Evolutionary conservation across 805 yeast species (phyloP).

Genomic region (Ogataea trehalophila): DNA sequence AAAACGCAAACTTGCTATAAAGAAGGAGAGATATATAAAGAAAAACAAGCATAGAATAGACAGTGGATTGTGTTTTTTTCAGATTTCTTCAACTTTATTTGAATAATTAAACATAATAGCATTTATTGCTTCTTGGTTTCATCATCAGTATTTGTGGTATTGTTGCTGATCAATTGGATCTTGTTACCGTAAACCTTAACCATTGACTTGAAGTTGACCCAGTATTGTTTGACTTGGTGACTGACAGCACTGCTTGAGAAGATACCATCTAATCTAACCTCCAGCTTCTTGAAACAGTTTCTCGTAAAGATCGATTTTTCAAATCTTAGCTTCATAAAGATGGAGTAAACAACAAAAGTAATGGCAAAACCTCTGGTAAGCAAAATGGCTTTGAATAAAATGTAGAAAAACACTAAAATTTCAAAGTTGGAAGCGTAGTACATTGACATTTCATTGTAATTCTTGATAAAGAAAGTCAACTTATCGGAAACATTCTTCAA

Average conservation of each 20-base stretch:
- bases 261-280: slow-evolving; percentile 55
- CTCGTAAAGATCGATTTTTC: slow-evolving; percentile 74
- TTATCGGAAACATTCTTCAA: slow-evolving; percentile 4
- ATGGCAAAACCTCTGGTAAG: slow-evolving; percentile 62
- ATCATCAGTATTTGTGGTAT: background rate
- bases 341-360: slow-evolving; percentile 45
- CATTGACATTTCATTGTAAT: slow-evolving; percentile 57
- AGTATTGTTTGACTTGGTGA: slow-evolving; percentile 40
- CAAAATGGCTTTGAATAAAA: slow-evolving; percentile 38
- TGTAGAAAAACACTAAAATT: slow-evolving; percentile 20
- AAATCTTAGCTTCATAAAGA: slow-evolving; percentile 72
- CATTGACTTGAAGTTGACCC: slow-evolving; percentile 43
- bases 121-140: slow-evolving; percentile 3
- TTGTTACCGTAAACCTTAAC: slow-evolving; percentile 18
- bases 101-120: no score
- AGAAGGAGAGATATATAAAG: background rate
- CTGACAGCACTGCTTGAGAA: slow-evolving; percentile 53
- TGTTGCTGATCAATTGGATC: slow-evolving; percentile 7
- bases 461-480: slow-evolving; percentile 42
- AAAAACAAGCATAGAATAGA: background rate
- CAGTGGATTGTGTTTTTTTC: no score
- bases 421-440: slow-evolving; percentile 57
- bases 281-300: slow-evolving; percentile 55
- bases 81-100: no score
- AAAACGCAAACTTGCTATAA: background rate